These are phyloP conservation scores for Melaleuca quinquenervia DNA, from an alignment of 345 rosid species.

Conservation along the genomic window DNA sequence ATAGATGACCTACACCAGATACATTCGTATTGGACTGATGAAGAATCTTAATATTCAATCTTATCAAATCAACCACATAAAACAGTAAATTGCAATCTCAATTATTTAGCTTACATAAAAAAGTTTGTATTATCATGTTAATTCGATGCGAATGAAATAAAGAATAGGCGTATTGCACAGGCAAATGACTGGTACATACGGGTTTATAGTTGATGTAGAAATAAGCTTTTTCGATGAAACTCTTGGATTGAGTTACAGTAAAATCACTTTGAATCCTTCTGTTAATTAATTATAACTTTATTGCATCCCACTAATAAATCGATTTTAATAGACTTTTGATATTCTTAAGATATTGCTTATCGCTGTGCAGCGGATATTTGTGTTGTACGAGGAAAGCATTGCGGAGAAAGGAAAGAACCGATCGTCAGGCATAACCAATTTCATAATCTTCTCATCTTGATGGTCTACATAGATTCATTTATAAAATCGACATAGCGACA, in stretches of 20 bases:
- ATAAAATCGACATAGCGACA: not conserved
- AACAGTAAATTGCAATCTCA: no score
- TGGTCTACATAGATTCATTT: not conserved
- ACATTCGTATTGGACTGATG: no score
- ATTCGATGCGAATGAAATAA: no score
- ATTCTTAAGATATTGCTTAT: not conserved
- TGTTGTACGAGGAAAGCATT: not conserved
- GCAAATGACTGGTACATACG: no score
- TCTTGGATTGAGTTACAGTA: not conserved
- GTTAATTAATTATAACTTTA: not conserved
- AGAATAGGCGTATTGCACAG: no score
- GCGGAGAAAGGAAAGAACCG: not conserved
- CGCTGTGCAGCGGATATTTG: not conserved
- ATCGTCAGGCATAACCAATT: rapidly evolving
- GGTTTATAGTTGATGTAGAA: not conserved
- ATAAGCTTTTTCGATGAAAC: not conserved
- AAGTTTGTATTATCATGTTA: no score
- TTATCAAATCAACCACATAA: no score
- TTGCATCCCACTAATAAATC: not conserved
- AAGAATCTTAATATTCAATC: no score
- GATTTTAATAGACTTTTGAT: not conserved
- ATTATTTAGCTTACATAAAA: no score
- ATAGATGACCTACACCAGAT: no score
- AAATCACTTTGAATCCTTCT: not conserved
- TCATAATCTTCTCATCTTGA: not conserved